Evolutionary conservation across 257 asterid species (phyloP).

Genomic region (Galeopsis tetrahit): DNA sequence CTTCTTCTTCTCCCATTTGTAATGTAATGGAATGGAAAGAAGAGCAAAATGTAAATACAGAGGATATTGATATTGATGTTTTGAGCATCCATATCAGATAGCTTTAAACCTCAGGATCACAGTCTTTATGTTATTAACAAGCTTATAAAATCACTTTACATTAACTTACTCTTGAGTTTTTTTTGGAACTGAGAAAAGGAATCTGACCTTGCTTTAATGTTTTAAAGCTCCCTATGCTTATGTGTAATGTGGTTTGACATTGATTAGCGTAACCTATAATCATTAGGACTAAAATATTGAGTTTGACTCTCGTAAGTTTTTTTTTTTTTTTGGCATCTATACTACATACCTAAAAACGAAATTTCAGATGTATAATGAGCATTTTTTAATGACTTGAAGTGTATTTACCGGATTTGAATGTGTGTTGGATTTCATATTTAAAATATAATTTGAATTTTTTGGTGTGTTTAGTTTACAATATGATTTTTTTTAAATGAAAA

Average conservation of each 20-base stretch:
- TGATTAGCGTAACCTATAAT: too few relatives aligned
- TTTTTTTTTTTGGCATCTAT: too few relatives aligned
- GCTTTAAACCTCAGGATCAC: conserved; percentile 1
- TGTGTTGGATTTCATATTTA: too few relatives aligned
- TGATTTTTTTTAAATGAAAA: too few relatives aligned
- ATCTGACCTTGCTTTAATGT: neutral
- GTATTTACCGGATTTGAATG: too few relatives aligned
- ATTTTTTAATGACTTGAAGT: too few relatives aligned
- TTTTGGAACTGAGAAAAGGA: neutral
- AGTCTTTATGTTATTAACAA: neutral
- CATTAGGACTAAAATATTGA: too few relatives aligned
- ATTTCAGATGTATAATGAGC: too few relatives aligned
- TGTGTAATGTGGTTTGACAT: neutral
- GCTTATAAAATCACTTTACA: neutral
- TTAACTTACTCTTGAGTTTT: neutral
- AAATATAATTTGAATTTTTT: too few relatives aligned
- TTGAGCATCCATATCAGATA: neutral
- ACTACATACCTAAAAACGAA: too few relatives aligned
- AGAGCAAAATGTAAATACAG: conserved; percentile 32
- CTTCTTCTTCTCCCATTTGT: conserved; percentile 14
- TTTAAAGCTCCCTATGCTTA: neutral
- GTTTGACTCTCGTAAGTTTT: too few relatives aligned
- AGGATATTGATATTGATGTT: conserved; percentile 18
- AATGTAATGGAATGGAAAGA: conserved; percentile 20
- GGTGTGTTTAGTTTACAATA: too few relatives aligned